Evolutionary conservation across 2,329 filamentous ascomycete genomes (phyloP).

Genomic region (Xylaria sp.): DNA sequence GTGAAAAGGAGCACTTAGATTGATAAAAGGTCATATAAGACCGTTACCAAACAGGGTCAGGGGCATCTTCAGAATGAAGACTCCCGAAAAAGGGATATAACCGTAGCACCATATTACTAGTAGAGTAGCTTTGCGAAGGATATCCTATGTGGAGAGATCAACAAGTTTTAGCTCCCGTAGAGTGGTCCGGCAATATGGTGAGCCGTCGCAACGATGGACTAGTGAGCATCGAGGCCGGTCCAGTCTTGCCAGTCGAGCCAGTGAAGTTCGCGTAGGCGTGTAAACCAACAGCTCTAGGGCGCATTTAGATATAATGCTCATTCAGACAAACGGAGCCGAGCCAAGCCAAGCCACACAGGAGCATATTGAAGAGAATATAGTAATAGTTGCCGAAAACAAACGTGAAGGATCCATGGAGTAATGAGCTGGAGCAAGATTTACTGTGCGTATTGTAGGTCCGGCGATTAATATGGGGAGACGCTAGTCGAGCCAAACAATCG

Average conservation of each 20-base stretch:
- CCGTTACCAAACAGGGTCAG: conserved; percentile 23
- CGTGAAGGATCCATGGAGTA: conserved; percentile 6
- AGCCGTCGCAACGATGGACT: conserved; percentile 12
- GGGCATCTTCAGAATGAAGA: conserved; percentile 20
- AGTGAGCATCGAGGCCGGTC: conserved; percentile 31
- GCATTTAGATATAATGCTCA: conserved; percentile 16
- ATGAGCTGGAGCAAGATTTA: background rate
- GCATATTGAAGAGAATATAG: conserved; percentile 9
- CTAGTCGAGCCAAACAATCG: conserved; percentile 24
- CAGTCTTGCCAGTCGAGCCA: background rate
- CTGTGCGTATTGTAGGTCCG: background rate
- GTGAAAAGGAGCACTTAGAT: conserved; percentile 15
- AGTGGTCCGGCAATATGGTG: conserved; percentile 17
- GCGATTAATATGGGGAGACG: conserved; percentile 12
- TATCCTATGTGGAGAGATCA: conserved; percentile 27
- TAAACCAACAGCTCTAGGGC: background rate
- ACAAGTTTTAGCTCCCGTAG: conserved; percentile 28
- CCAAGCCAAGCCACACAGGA: conserved; percentile 4
- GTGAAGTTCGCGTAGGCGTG: background rate
- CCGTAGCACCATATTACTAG: conserved; percentile 10
- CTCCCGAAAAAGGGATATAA: conserved; percentile 16
- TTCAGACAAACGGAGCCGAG: background rate
- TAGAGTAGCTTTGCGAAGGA: background rate
- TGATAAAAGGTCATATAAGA: conserved; percentile 12
- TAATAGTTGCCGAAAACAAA: conserved; percentile 15